Evolutionary conservation across 1,139 yeast genomes (phyloP).

Genomic region (Lodderomyces oxycetoniae): DNA sequence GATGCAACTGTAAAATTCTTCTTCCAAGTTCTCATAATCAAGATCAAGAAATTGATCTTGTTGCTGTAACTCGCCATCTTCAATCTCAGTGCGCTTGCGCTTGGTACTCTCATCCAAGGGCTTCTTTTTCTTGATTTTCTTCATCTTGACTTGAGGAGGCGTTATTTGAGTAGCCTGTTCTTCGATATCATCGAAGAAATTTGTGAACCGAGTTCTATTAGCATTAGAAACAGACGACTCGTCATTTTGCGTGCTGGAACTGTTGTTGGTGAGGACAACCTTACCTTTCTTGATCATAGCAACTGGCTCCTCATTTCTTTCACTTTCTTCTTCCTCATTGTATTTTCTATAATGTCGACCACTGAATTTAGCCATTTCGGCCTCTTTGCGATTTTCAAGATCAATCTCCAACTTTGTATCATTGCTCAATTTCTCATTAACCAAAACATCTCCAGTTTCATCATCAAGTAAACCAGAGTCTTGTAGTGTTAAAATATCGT

Average conservation of each 20-base stretch:
- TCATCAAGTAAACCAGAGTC: constrained; percentile 52
- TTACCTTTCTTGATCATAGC: constrained; percentile 6
- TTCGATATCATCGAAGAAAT: constrained; percentile 24
- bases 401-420: constrained; percentile 24
- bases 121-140: constrained; percentile 34
- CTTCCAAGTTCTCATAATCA: constrained; percentile 37
- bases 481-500: constrained; percentile 59
- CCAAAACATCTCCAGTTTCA: constrained; percentile 48
- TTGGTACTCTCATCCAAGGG: constrained; percentile 13
- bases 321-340: constrained; percentile 14
- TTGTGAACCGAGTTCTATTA: constrained; percentile 8
- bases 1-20: constrained; percentile 44
- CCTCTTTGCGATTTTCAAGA: constrained; percentile 22
- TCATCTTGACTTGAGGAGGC: constrained; percentile 37
- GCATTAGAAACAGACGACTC: neutral
- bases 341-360: constrained; percentile 20
- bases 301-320: constrained; percentile 14
- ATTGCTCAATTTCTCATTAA: constrained; percentile 36
- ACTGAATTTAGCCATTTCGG: constrained; percentile 23
- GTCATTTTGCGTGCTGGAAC: no score
- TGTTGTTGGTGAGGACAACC: constrained; percentile 8
- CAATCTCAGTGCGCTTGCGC: constrained; percentile 10
- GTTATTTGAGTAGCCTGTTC: constrained; percentile 35
- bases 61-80: constrained; percentile 7
- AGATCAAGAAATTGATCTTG: constrained; percentile 17